Evolutionary conservation across 2,329 filamentous ascomycete species (phyloP).

Genomic region (Graphilbum fragrans): DNA sequence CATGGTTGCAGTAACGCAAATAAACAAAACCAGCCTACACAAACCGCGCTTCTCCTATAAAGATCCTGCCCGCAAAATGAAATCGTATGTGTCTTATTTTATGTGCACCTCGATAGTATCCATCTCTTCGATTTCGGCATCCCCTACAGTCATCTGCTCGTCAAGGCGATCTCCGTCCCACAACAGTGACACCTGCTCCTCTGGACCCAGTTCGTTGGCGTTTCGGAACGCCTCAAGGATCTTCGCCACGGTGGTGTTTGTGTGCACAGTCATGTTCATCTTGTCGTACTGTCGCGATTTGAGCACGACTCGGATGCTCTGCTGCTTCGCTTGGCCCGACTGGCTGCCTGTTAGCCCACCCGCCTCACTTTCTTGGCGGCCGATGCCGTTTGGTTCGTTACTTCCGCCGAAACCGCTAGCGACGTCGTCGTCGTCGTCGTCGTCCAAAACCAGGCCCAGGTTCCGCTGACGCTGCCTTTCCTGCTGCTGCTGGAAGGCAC

Average conservation of each 20-base stretch:
- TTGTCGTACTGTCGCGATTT: slow-evolving; percentile 38
- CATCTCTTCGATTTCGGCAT: slow-evolving; percentile 62
- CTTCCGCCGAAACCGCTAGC: slow-evolving; percentile 11
- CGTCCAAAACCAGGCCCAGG: slow-evolving; percentile 25
- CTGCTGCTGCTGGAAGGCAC: slow-evolving; percentile 31
- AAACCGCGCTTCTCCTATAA: too few species aligned
- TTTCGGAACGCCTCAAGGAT: slow-evolving; percentile 51
- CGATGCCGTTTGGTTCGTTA: slow-evolving; percentile 5
- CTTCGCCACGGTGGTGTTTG: slow-evolving; percentile 46
- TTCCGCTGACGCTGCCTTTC: slow-evolving; percentile 32
- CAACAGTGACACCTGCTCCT: slow-evolving; percentile 45
- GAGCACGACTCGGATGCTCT: slow-evolving; percentile 36
- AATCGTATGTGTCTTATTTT: slow-evolving; percentile 29
- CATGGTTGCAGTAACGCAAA: too few species aligned
- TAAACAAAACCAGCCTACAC: too few species aligned
- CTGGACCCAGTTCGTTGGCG: slow-evolving; percentile 34
- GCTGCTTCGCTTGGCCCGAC: slow-evolving; percentile 10
- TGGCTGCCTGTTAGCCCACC: too few species aligned
- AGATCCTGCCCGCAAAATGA: too few species aligned
- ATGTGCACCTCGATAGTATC: slow-evolving; percentile 66
- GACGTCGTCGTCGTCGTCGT: slow-evolving; percentile 19
- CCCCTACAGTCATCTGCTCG: slow-evolving; percentile 44
- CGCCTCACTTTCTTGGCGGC: slow-evolving; percentile 11
- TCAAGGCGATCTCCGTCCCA: slow-evolving; percentile 69
- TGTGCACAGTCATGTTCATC: slow-evolving; percentile 36